Base-by-base conservation (phyloP, 495 filamentous ascomycete species). In the Sphaerosporella brunnea region DNA sequence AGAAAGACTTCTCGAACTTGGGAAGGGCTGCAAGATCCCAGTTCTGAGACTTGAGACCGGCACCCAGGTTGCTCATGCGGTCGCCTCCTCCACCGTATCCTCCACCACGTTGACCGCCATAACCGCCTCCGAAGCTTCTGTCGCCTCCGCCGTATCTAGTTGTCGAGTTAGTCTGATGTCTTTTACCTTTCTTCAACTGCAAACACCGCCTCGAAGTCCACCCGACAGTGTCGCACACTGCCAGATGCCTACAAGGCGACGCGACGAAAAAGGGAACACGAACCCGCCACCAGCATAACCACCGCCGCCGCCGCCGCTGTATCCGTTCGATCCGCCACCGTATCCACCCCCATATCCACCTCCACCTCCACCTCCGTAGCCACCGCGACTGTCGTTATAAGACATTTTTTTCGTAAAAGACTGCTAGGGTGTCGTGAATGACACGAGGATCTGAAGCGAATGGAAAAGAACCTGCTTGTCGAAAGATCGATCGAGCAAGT, bases 1-100 rank as follows among this genome's bases (percentile, higher is more conserved):
- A 97, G 71, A 97, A 97, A 21, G 82, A 85, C 69, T 97, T 97
- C 62, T 97, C 90, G 65, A 97, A 97, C 66, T 95, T 95, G 52
- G 90, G 87, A 19, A 97, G 61, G 20, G 78, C 67, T 62, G 64
- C 67, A 15, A 87, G 57, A 65, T 97, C 84, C 80, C 82, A 95
- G 36, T 74, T 72, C 55, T 92, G 90, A 53, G 77, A 75, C 69
- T 90, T 82, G 47, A 96, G 69, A 53, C 75, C 73, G 47, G 82
- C 75, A 53, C 90, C 90, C 45, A 97, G 80, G 65, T 80, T 79
- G 54, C 77, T 79, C 90, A 97, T 97, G 60, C 81, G 78, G 66
- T 97, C 90, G 64, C 84, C 84, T 52, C 82, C 78, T 49, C 69
- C 74, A 43, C 67, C 74, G 26, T 67, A 70, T 20, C 66, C 67